phyloP scores from a whole-genome alignment of 768 basidiomycete genomes.

The Mrakia gelida region DNA sequence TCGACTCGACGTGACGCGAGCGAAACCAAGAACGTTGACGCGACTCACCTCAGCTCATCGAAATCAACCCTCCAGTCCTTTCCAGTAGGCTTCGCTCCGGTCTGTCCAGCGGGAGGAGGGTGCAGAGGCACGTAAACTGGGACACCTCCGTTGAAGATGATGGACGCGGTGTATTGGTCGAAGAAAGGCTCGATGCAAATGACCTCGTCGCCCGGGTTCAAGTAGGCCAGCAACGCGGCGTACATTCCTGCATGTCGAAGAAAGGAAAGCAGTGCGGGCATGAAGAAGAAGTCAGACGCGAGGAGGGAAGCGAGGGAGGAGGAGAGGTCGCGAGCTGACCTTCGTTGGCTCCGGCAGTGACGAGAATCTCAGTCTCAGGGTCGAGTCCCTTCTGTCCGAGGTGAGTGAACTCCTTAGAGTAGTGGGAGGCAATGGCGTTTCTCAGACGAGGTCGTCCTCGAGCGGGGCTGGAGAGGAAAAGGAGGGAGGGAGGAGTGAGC shows the following conservation, averaged over 20 bases:
- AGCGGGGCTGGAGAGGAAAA: slow-evolving; percentile 46
- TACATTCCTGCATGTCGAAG: slow-evolving; percentile 66
- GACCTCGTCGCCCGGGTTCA: slow-evolving; percentile 90
- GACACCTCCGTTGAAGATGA: slow-evolving; percentile 87
- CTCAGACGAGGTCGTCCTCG: slow-evolving; percentile 82
- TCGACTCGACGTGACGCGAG: not conserved
- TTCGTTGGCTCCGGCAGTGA: slow-evolving; percentile 96
- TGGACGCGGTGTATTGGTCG: slow-evolving; percentile 58
- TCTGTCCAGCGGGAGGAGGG: slow-evolving; percentile 60
- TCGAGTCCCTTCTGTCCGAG: slow-evolving; percentile 56
- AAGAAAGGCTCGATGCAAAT: slow-evolving; percentile 99
- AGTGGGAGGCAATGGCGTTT: slow-evolving; percentile 77
- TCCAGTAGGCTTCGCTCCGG: slow-evolving; percentile 49
- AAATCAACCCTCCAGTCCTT: slow-evolving; percentile 86
- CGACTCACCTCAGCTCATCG: slow-evolving; percentile 71
- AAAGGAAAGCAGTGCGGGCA: not conserved
- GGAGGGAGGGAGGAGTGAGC: not conserved
- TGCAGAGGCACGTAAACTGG: slow-evolving; percentile 94
- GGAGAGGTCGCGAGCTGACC: slow-evolving; percentile 51
- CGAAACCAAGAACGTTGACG: not conserved
- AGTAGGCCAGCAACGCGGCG: slow-evolving; percentile 84
- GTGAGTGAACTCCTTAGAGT: slow-evolving; percentile 57
- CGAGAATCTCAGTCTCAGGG: slow-evolving; percentile 80
- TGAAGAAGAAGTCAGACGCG: not conserved
- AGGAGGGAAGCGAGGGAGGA: not conserved